Evolutionary conservation across 768 basidiomycete species (phyloP).

Genomic region (Suillus subluteus): DNA sequence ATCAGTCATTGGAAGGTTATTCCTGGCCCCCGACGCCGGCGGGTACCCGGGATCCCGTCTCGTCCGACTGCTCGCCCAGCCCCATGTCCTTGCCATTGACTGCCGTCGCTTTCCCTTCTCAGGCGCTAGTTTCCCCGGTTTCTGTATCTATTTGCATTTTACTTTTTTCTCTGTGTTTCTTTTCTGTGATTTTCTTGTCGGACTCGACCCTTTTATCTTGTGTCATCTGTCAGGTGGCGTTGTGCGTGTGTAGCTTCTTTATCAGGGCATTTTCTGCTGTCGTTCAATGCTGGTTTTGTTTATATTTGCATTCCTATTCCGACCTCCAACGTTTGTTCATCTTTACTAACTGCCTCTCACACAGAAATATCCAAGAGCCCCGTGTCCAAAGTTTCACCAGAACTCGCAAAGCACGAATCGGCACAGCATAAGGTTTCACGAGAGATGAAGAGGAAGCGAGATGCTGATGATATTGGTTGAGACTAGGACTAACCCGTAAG

Average conservation of each 20-base stretch:
- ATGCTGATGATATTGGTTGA: constrained; percentile 70
- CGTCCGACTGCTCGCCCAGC: background rate
- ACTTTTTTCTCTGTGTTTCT: background rate
- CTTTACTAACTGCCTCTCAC: constrained; percentile 21
- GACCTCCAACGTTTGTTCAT: background rate
- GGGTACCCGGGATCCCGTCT: constrained; percentile 5
- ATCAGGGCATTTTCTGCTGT: background rate
- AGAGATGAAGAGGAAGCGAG: constrained; percentile 95
- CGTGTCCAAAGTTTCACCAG: constrained; percentile 84
- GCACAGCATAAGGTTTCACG: constrained; percentile 89
- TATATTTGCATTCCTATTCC: background rate
- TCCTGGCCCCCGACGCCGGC: background rate
- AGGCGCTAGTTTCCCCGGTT: background rate
- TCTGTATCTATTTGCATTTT: background rate
- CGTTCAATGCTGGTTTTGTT: background rate
- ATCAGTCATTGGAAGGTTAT: background rate
- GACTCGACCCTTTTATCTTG: background rate
- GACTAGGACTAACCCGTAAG: constrained; percentile 24
- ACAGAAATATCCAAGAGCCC: constrained; percentile 94
- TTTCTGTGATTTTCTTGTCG: background rate
- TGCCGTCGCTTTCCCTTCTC: background rate
- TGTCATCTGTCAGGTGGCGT: constrained; percentile 1
- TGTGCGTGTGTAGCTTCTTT: background rate
- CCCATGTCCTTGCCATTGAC: background rate
- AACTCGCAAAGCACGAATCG: constrained; percentile 89